Conservation (phyloP, 2,329 filamentous ascomycete species). For the Teratosphaeria nubilosa region DNA sequence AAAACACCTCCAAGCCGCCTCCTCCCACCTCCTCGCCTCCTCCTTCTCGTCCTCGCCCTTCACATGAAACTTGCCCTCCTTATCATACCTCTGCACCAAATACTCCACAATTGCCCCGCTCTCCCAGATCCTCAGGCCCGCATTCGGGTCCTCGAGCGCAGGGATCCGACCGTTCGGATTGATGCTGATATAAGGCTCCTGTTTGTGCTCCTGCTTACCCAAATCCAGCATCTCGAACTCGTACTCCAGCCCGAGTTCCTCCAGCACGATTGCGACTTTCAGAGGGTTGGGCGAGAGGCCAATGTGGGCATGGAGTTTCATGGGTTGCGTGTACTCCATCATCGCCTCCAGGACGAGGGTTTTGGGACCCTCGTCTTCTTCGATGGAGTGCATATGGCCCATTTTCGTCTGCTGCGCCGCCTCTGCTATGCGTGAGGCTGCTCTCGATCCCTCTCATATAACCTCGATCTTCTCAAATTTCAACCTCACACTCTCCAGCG, state of each 20-base stretch:
- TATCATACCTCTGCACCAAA: slow-evolving; percentile 25
- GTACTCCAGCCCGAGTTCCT: slow-evolving; percentile 35
- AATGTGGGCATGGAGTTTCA: background rate
- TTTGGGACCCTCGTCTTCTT: background rate
- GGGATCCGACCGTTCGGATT: slow-evolving; percentile 36
- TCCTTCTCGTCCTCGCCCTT: slow-evolving; percentile 21
- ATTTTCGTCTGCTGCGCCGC: background rate
- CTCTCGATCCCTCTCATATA: too few species aligned
- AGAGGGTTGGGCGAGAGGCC: slow-evolving; percentile 30
- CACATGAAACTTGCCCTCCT: slow-evolving; percentile 18
- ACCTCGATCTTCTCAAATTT: too few species aligned
- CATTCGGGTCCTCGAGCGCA: slow-evolving; percentile 39
- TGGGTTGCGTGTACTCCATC: background rate
- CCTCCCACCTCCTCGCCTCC: slow-evolving; percentile 15
- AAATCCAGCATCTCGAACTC: slow-evolving; percentile 26
- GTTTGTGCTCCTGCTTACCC: slow-evolving; percentile 30
- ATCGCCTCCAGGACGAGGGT: background rate
- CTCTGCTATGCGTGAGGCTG: background rate
- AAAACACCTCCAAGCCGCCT: slow-evolving; percentile 23
- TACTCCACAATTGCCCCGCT: slow-evolving; percentile 22
- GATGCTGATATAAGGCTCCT: slow-evolving; percentile 27
- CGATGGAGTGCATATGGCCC: background rate
- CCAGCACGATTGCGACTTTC: slow-evolving; percentile 36
- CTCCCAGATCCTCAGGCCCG: slow-evolving; percentile 31
- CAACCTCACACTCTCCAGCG: too few species aligned